phyloP scores from a whole-genome alignment of 768 basidiomycete species.

The Tulasnella sp. region DNA sequence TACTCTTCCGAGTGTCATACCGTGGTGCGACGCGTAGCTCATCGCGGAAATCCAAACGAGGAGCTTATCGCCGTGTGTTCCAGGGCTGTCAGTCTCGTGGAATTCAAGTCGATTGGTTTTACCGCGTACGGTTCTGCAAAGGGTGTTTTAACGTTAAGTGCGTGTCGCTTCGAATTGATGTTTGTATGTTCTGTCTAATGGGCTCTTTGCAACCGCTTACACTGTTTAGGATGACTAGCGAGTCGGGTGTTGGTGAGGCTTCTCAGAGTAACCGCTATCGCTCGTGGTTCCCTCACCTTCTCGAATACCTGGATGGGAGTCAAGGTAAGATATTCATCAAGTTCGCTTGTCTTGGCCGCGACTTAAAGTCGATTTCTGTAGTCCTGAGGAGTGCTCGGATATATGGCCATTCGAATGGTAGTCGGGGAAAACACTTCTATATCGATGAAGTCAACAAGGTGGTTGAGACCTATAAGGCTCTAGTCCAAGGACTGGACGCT shows the following conservation, averaged over 20 bases:
- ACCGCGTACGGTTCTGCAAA: neutral
- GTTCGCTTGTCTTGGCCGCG: neutral
- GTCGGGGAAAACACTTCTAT: neutral
- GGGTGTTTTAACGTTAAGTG: neutral
- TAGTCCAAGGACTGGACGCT: neutral
- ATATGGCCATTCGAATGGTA: neutral
- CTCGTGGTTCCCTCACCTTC: neutral
- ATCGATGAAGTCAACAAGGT: neutral
- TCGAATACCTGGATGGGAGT: neutral
- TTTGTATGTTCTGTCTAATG: neutral
- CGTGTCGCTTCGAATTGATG: neutral
- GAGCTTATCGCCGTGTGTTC: neutral
- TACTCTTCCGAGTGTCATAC: conserved; percentile 12
- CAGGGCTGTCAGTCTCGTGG: neutral
- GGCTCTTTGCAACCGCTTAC: neutral
- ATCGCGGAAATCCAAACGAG: neutral
- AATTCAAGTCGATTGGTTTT: neutral
- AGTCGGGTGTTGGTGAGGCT: neutral
- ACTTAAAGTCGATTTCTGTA: no score
- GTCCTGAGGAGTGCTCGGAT: neutral
- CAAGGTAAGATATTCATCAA: neutral
- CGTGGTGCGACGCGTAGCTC: neutral
- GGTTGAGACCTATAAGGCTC: neutral
- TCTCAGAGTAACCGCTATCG: neutral
- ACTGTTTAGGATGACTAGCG: neutral